A percentile compares a stretch with the other conserved stretches of the same genome.
Evolutionary conservation across 1,139 yeast genomes (phyloP).

Genomic region (Nakaseomyces nivariensis): DNA sequence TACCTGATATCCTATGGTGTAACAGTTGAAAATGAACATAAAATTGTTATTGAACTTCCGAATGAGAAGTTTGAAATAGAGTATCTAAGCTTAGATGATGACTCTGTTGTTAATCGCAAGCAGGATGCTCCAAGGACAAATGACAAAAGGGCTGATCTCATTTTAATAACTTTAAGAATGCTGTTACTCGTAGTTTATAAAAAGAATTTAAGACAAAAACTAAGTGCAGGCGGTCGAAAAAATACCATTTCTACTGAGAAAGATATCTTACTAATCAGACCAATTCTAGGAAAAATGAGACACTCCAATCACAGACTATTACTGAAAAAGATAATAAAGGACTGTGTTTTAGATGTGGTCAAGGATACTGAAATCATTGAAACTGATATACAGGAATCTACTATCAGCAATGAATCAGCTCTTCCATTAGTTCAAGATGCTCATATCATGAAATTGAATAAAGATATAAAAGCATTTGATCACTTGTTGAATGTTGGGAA

Average conservation of each 20-base stretch:
- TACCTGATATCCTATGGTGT: constrained; percentile 64
- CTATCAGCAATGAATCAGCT: constrained; percentile 5
- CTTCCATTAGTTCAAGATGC: constrained; percentile 6
- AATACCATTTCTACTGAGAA: constrained; percentile 8
- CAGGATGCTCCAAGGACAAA: constrained; percentile 31
- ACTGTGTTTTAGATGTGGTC: constrained; percentile 19
- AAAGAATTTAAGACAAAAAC: constrained; percentile 31
- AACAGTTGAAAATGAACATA: constrained; percentile 53
- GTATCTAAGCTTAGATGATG: constrained; percentile 42
- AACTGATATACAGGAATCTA: background rate
- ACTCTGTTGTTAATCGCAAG: constrained; percentile 28
- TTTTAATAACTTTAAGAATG: constrained; percentile 41
- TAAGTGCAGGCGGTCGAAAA: constrained; percentile 9
- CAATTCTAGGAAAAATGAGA: constrained; percentile 27
- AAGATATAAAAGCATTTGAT: constrained; percentile 21
- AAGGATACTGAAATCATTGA: constrained; percentile 6
- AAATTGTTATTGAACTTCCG: constrained; percentile 51
- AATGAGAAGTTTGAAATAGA: constrained; percentile 67
- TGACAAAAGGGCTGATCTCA: constrained; percentile 30
- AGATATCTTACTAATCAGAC: constrained; percentile 24
- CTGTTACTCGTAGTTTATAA: constrained; percentile 34
- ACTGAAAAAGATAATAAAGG: constrained; percentile 22
- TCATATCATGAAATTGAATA: constrained; percentile 18
- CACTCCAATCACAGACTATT: constrained; percentile 24
- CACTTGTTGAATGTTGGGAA: constrained; percentile 17